These are phyloP conservation scores for Kodamaea leandrae DNA, from an alignment of 805 yeast species.

Conservation along the genomic window DNA sequence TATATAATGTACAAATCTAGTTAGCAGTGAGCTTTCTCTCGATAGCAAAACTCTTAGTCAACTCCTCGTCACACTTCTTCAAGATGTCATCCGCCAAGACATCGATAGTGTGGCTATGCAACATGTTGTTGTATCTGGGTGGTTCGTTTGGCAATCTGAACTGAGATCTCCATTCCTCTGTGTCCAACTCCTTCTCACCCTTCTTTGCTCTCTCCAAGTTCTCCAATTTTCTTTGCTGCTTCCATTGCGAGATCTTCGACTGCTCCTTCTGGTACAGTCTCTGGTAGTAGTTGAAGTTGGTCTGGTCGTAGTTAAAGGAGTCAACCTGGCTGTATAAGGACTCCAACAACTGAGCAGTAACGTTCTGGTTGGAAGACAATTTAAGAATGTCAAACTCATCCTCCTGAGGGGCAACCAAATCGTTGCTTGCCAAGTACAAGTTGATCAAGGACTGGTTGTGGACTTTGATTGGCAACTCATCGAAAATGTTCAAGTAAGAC, in stretches of 20 bases:
- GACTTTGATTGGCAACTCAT: slow-evolving; percentile 65
- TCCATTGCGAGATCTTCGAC: slow-evolving; percentile 71
- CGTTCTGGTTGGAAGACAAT: slow-evolving; percentile 43
- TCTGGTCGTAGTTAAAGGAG: slow-evolving; percentile 73
- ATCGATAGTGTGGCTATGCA: slow-evolving; percentile 65
- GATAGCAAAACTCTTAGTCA: slow-evolving; percentile 59
- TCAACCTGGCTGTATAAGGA: slow-evolving; percentile 67
- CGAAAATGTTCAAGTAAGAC: slow-evolving; percentile 63
- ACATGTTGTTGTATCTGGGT: slow-evolving; percentile 67
- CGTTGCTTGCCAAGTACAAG: slow-evolving; percentile 43
- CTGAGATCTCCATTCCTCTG: slow-evolving; percentile 59
- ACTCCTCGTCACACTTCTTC: slow-evolving; percentile 64
- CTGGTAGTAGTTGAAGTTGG: slow-evolving; percentile 78
- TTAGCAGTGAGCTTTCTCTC: slow-evolving; percentile 47
- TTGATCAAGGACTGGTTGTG: slow-evolving; percentile 68
- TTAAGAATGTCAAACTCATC: slow-evolving; percentile 38
- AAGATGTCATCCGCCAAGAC: slow-evolving; percentile 70
- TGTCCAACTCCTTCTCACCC: slow-evolving; percentile 54
- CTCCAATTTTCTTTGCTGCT: slow-evolving; percentile 63
- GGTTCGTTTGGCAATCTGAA: slow-evolving; percentile 74
- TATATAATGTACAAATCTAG: slow-evolving; percentile 5
- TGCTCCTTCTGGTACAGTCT: slow-evolving; percentile 70
- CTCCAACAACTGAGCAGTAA: slow-evolving; percentile 52
- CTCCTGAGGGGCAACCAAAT: slow-evolving; percentile 17
- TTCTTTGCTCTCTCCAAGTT: slow-evolving; percentile 57